Percentiles rank a stretch among this genome's conserved stretches.
phyloP scores from a whole-genome alignment of 2,329 filamentous ascomycete species.

The Xylaria multiplex region DNA sequence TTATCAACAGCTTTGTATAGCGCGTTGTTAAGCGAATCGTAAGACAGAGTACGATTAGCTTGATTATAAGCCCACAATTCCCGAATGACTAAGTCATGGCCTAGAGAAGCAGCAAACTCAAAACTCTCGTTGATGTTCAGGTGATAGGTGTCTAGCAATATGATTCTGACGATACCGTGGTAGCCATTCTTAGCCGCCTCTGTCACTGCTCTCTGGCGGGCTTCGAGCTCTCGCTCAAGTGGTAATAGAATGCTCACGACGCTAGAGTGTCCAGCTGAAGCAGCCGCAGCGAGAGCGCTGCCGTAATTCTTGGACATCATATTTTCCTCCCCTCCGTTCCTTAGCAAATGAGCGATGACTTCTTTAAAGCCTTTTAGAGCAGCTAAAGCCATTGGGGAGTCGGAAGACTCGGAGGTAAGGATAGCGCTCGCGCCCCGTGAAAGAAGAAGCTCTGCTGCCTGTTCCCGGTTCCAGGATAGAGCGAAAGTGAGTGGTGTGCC shows the following conservation, averaged over 20 bases:
- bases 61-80: not conserved
- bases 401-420: not conserved
- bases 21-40: constrained; percentile 1
- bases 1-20: constrained; percentile 1
- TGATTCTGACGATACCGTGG: not conserved
- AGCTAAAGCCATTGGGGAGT: constrained; percentile 7
- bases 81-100: not conserved
- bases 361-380: constrained; percentile 6
- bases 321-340: not conserved
- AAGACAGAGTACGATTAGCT: not conserved
- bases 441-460: constrained; percentile 7
- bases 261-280: constrained; percentile 3
- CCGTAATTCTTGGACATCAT: constrained; percentile 3
- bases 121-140: not conserved
- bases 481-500: constrained; percentile 9
- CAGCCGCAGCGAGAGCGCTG: constrained; percentile 11
- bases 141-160: not conserved
- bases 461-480: constrained; percentile 6
- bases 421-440: not conserved
- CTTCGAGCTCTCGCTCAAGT: not conserved
- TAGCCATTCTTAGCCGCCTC: constrained; percentile 10
- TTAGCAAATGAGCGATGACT: not conserved
- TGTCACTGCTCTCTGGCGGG: not conserved
- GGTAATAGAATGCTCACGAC: constrained; percentile 1
- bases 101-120: constrained; percentile 3